phyloP scores from a whole-genome alignment of 805 yeast genomes.

The Pichia membranifaciens region DNA sequence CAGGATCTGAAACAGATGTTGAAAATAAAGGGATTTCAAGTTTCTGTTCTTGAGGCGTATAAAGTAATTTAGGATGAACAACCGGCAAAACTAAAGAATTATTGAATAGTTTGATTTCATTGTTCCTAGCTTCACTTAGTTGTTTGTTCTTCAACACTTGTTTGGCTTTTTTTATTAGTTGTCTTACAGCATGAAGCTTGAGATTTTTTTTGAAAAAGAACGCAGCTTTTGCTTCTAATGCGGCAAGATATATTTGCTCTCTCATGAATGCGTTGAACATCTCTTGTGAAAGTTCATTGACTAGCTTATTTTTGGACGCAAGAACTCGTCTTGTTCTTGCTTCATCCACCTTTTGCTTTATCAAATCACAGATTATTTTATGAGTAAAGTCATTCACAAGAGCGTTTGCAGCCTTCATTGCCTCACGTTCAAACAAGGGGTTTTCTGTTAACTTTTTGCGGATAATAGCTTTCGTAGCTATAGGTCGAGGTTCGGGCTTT shows the following conservation, averaged over 20 bases:
- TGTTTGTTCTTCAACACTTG: conserved; percentile 22
- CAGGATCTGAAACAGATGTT: background rate
- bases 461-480: background rate
- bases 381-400: too few species aligned
- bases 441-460: conserved; percentile 24
- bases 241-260: conserved; percentile 44
- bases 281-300: conserved; percentile 38
- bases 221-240: conserved; percentile 43
- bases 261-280: conserved; percentile 55
- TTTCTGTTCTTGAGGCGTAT: background rate
- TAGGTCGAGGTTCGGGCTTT: too few species aligned
- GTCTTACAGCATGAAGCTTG: conserved; percentile 28
- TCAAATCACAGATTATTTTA: conserved; percentile 23
- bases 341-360: conserved; percentile 2
- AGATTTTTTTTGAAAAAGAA: conserved; percentile 29
- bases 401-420: conserved; percentile 19
- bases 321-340: conserved; percentile 13
- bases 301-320: conserved; percentile 29
- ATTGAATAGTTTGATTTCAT: conserved; percentile 31
- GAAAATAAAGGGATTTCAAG: background rate
- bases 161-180: conserved; percentile 29
- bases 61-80: background rate
- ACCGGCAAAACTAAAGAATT: conserved; percentile 23
- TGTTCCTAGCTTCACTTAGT: conserved; percentile 33
- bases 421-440: conserved; percentile 29